Base-by-base conservation (phyloP, 768 basidiomycete genomes). In the Lentinula aciculospora region DNA sequence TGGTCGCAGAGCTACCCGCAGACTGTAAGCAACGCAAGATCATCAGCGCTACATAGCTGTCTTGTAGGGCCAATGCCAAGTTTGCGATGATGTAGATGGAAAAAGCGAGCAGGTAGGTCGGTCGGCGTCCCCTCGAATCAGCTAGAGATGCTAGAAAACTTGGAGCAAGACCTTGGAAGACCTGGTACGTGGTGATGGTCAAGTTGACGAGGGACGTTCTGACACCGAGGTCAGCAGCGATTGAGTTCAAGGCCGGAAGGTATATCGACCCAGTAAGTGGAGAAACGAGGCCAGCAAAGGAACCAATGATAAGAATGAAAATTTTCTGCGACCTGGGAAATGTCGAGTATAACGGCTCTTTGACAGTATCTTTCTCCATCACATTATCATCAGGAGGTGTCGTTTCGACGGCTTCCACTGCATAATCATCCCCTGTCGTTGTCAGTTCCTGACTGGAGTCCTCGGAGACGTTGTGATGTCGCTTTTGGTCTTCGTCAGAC, bases 81-180 rank as follows among this genome's bases (percentile, higher is more conserved):
- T 31, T 28, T 17, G 46, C 46, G 27, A 27, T 31, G 4, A 47
- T 47, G 17, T 47, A 47, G 46, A 47, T 47, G 28, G 29, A 28
- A 19, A 47, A 47, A n/a, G 27, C 46, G 29, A 47, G 17, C 12
- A 47, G 27, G 29, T 28, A 47, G n/a, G 46, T 31, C 5, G 46
- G 46, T 17, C 46, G 13, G 29, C 46, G 46, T 28, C 46, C 46
- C 2, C 15, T 4, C 2, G 46, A 29, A n/a, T 47, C 46, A 29
- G 46, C 46, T 10, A 47, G n/a, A 29, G 12, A 13, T 13, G 27
- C 46, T 4, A 47, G 4, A 23, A 47, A 47, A 6, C 27, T 13
- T 29, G 46, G 46, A n/a, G 46, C 46, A 15, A 47, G 46, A 31
- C 46, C 46, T 47, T 47, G 46, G 46, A 47, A 47, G 46, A 47